Evolutionary conservation across 176 grass and related monocot species (phyloP), one percentile per base, ranked within the genome.

Genomic region (Elaeis guineensis): DNA sequence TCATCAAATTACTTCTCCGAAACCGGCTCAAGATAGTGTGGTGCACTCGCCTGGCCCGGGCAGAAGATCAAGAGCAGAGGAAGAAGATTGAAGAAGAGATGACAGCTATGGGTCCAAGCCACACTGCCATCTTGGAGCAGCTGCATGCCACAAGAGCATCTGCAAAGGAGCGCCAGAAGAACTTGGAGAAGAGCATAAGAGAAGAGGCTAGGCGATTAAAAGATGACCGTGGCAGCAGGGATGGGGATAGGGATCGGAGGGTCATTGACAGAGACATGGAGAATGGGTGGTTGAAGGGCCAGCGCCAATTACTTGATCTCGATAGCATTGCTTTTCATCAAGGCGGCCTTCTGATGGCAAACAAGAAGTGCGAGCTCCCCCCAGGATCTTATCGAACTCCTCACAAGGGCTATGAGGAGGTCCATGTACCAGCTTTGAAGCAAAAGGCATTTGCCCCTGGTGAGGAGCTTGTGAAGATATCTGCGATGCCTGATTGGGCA

Each of bases 11-110:
- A 54, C 79, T 98, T 3, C 67, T 89, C 3, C 72, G 50, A 20
- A 98, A 98, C 69, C 75, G 93, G n/a, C 70, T 89, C 70, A 98
- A 98, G 81, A 83, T 98, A 18, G 84, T 98, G n/a, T 98, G 93
- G 93, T 98, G 93, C 53, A 98, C 93, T 58, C 80, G 81, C 19
- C 75, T 91, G 6, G 93, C 93, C 12, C 82, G 93, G 52, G 93
- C 84, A 25, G 87, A 98, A 32, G 87, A 91, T 52, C 87, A 98
- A 75, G 87, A 98, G 14, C 76, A 89, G 55, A 58, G 87, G 17
- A 92, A 81, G 76, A 70, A 69, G 54, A 89, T 97, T 58, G 93
- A 98, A 66, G 93, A 98, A 75, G 84, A 92, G 71, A 98, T 98
- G 87, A 57, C 50, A 22, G 60, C 26, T 57, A 77, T 51, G 11